These are phyloP conservation scores for Paramecium primaurelia DNA, from an alignment of 73 alveolate species.

Conservation along the genomic window DNA sequence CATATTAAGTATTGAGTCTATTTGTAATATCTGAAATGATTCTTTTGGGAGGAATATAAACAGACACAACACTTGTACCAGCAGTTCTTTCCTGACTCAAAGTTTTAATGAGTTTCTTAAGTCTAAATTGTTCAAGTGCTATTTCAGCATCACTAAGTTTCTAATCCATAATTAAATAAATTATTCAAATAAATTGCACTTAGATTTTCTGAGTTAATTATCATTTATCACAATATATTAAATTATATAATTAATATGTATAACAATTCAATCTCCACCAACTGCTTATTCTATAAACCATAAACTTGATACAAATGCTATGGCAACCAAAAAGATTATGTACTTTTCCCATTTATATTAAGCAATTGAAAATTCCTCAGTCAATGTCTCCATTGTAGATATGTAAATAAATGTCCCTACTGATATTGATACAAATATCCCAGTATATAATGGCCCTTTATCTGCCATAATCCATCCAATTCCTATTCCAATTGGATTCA, in stretches of 20 bases:
- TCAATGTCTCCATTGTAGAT: slow-evolving; percentile 86
- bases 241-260: neutral
- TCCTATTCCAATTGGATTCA: slow-evolving; percentile 83
- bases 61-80: slow-evolving; percentile 60
- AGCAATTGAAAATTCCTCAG: slow-evolving; percentile 73
- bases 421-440: slow-evolving; percentile 77
- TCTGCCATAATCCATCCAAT: slow-evolving; percentile 81
- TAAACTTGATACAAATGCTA: slow-evolving; percentile 44
- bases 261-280: slow-evolving; percentile 40
- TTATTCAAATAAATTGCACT: neutral
- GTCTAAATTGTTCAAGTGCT: slow-evolving; percentile 52
- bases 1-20: slow-evolving; percentile 28
- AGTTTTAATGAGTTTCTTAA: slow-evolving; percentile 47
- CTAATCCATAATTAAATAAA: neutral
- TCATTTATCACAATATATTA: neutral
- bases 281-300: slow-evolving; percentile 58
- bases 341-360: slow-evolving; percentile 40
- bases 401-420: slow-evolving; percentile 91
- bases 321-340: slow-evolving; percentile 46
- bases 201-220: neutral
- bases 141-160: slow-evolving; percentile 1
- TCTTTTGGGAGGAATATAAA: slow-evolving; percentile 56
- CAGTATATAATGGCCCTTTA: slow-evolving; percentile 73
- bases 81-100: slow-evolving; percentile 34
- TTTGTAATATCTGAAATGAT: slow-evolving; percentile 54